Base-by-base conservation (phyloP, 2,329 filamentous ascomycete species). In the Colletotrichum camelliae region DNA sequence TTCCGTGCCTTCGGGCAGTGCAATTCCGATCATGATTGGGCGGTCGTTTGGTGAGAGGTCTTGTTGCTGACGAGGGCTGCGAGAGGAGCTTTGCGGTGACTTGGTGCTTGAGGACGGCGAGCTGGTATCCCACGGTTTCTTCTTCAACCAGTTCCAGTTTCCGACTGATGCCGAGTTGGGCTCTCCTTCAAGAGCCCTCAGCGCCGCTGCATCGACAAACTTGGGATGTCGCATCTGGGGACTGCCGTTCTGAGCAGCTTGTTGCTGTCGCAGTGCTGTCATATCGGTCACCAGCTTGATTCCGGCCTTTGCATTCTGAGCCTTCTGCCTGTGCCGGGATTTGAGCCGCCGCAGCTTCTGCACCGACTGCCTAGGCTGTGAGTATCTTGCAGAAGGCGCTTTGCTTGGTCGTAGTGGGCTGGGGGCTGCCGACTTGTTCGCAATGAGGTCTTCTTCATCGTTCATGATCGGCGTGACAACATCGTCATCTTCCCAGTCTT, bases 11-110 rank as follows among this genome's bases (percentile, higher is more conserved):
- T 91, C 89, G 4, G 93, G 90, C 61, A 95, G 86, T 16, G 91
- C 89, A 67, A 95, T 91, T 15, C 93, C 93, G 78, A 95, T 95
- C 57, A 94, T 89, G 75, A 95, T 95, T 2, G 92, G 92, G n/a
- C 91, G 88, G 79, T 94, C 92, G 74, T 89, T 90, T 0, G 94
- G 93, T 16, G 93, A 94, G 5, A 94, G 86, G 76, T 92, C 91
- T 13, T 82, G 81, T 7, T 81, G 81, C 29, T 52, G 43, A 52
- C 80, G 3, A 79, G 81, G 69, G 76, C 79, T 77, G 76, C 80
- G 76, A 74, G 71, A 48, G 62, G 79, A 70, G 29, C 79, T 77
- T 48, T 80, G 81, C 16, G 82, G 81, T 24, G 73, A 75, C 37
- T 52, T 60, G 33, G 52, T 58, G 67, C 67, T 61, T 8, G 67